Base-by-base conservation (phyloP, 306 rosid species). In the Cercis canadensis region DNA sequence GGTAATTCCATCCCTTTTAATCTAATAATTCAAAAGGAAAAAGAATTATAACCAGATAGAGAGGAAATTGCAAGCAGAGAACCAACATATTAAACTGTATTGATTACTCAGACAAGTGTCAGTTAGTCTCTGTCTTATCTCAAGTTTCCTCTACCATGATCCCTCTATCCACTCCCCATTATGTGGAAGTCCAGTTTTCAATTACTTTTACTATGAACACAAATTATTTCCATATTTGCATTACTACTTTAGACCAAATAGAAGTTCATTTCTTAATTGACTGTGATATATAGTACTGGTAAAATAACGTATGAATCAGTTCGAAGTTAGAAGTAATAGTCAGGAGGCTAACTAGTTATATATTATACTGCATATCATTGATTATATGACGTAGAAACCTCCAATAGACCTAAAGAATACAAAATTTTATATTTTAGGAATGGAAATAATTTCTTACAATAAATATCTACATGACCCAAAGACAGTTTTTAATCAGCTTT, bases 1-100 rank as follows among this genome's bases (percentile, higher is more conserved):
- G 40, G 91, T 81, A 63, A 90, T 92, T 67, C 91, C 87, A 81
- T 92, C 98, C 75, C 70, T 85, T 88, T 92, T 92, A 66, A 92
- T 92, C 98, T 92, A 49, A 69, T 63, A 58, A 56, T 75, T 76
- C n/a, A 21, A 47, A 79, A 59, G 13, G 39, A 70, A 66, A 50
- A 33, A 29, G 8, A 66, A 73, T 69, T 68, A 78, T 60, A 58
- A 81, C 8, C 58, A 63, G 55, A 77, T 57, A 58, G 24, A 69
- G 53, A 71, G 14, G 65, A 51, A 36, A 74, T 24, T 64, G 37
- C 37, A 18, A 21, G 13, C 8, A 66, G 41, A 19, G 53, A 62
- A 61, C 10, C 47, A 75, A 70, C 11, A 67, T 45, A 80, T 34
- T 14, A 16, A 43, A 3, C 16, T 34, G 55, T 37, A 69, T 19